Conservation (phyloP, 345 rosid genomes). For the Brassica incana region DNA sequence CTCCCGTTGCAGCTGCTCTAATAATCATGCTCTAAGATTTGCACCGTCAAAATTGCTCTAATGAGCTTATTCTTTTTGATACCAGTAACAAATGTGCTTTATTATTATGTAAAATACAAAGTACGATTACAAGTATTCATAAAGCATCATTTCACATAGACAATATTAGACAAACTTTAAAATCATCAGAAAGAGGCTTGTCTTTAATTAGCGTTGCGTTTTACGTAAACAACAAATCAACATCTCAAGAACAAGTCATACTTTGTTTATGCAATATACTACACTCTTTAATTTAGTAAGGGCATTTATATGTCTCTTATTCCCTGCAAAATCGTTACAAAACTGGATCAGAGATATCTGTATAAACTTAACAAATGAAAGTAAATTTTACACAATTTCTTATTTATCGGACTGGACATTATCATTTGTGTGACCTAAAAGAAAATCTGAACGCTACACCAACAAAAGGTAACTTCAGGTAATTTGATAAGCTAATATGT, state of each 20-base stretch:
- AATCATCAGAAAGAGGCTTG: constrained; percentile 10
- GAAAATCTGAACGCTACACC: neutral
- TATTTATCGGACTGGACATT: neutral
- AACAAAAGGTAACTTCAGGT: constrained; percentile 1
- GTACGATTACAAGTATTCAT: neutral
- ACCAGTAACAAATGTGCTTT: constrained; percentile 5
- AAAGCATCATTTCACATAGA: neutral
- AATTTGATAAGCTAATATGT: neutral
- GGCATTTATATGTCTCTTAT: constrained; percentile 12
- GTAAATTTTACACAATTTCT: neutral
- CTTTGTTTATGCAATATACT: constrained; percentile 10
- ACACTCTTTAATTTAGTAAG: constrained; percentile 2
- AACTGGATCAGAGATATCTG: neutral
- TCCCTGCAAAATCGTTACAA: constrained; percentile 25
- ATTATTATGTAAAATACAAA: neutral
- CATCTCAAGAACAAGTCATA: constrained; percentile 10
- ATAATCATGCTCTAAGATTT: too few species aligned
- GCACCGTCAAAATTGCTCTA: neutral
- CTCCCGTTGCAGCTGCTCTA: too few species aligned
- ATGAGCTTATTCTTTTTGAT: neutral
- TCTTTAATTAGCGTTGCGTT: neutral
- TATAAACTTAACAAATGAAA: neutral
- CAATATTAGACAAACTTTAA: constrained; percentile 10
- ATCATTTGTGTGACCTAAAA: neutral
- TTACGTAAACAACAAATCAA: constrained; percentile 12